Evolutionary conservation across 2,329 filamentous ascomycete genomes (phyloP).

Genomic region (Oidium heveae): DNA sequence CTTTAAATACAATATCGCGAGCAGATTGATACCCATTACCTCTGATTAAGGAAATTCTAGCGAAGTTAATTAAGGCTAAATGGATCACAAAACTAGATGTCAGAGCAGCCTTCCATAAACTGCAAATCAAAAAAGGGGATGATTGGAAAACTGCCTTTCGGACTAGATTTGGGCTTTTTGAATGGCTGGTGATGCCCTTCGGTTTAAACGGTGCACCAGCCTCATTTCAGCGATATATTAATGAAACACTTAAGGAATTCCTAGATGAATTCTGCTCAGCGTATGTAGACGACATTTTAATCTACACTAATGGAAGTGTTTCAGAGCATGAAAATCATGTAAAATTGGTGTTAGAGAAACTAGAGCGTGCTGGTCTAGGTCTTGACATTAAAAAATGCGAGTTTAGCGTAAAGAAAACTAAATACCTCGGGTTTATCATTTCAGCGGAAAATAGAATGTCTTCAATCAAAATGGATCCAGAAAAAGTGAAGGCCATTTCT

Average conservation of each 20-base stretch:
- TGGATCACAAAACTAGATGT: background rate
- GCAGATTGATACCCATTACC: background rate
- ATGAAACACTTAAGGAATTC: background rate
- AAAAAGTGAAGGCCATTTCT: background rate
- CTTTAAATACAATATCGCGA: background rate
- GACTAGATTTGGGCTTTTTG: background rate
- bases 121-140: background rate
- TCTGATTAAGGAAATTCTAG: background rate
- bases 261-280: background rate
- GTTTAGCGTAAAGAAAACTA: background rate
- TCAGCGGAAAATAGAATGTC: background rate
- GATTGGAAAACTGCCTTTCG: background rate
- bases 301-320: background rate
- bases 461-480: background rate
- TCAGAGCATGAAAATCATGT: background rate
- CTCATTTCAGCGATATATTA: background rate
- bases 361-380: background rate
- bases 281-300: background rate
- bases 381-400: background rate
- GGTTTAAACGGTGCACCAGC: background rate
- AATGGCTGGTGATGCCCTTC: conserved; percentile 1
- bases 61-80: background rate
- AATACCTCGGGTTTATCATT: background rate
- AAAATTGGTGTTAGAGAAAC: background rate
- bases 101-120: background rate